Evolutionary conservation across 1,284 basidiomycete genomes (phyloP).

Genomic region (Coniferiporia sulphurascens): DNA sequence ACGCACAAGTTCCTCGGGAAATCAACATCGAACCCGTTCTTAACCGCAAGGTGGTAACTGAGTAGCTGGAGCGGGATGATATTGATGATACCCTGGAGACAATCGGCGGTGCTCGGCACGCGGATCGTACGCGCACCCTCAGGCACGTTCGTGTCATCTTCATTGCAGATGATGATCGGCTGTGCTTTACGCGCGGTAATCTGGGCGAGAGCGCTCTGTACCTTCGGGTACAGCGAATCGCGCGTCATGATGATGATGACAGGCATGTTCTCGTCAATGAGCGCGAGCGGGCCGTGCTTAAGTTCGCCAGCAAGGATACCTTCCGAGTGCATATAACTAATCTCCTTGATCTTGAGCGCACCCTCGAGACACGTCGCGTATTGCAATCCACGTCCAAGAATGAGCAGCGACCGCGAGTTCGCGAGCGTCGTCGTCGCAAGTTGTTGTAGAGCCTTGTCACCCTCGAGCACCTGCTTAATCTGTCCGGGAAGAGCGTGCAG

Average conservation of each 20-base stretch:
- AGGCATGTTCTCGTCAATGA: conserved; percentile 98
- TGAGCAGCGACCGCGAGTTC: conserved; percentile 84
- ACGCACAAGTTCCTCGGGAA: conserved; percentile 94
- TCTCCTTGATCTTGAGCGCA: conserved; percentile 99
- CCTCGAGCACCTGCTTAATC: conserved; percentile 85
- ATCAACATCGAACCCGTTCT: conserved; percentile 96
- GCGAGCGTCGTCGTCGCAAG: conserved; percentile 77
- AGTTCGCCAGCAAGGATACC: conserved; percentile 97
- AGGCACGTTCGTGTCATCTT: conserved; percentile 82
- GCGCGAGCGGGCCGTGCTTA: conserved; percentile 96
- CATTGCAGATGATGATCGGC: conserved; percentile 95
- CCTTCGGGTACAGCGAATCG: conserved; percentile 98
- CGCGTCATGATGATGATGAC: conserved; percentile 99
- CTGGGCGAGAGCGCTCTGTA: conserved; percentile 92
- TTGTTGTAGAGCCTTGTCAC: conserved; percentile 77
- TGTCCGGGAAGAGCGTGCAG: conserved; percentile 86
- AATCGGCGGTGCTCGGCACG: conserved; percentile 92
- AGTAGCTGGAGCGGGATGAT: conserved; percentile 96
- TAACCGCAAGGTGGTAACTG: conserved; percentile 94
- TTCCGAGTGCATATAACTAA: conserved; percentile 90
- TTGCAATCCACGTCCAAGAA: conserved; percentile 99
- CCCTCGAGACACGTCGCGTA: conserved; percentile 97
- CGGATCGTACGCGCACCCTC: conserved; percentile 81
- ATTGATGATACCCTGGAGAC: conserved; percentile 93
- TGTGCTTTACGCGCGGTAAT: conserved; percentile 96